Evolutionary conservation across 1,139 yeast genomes (phyloP).

Genomic region (Debaryomycetaceae sp.): DNA sequence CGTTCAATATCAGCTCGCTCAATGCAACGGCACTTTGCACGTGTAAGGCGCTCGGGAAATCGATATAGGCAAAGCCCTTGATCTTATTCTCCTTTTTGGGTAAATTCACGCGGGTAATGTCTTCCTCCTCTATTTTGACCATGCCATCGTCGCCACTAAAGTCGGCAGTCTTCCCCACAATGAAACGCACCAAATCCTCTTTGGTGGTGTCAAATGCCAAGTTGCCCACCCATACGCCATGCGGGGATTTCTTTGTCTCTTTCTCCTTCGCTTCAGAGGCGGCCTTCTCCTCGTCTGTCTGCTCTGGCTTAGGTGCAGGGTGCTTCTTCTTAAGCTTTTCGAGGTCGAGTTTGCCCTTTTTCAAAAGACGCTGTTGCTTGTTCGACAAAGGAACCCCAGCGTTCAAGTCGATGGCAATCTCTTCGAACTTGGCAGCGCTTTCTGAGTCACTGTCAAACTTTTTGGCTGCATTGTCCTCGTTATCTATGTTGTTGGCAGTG

Average conservation of each 20-base stretch:
- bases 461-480: conserved; percentile 14
- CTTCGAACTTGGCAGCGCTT: conserved; percentile 30
- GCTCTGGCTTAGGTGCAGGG: conserved; percentile 38
- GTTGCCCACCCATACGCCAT: conserved; percentile 94
- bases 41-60: conserved; percentile 62
- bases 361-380: conserved; percentile 82
- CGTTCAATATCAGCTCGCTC: conserved; percentile 70
- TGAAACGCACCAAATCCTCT: conserved; percentile 66
- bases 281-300: conserved; percentile 22
- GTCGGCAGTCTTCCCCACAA: conserved; percentile 53
- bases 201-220: conserved; percentile 78
- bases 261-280: conserved; percentile 22
- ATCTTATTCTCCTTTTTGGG: conserved; percentile 62
- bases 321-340: conserved; percentile 52
- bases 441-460: conserved; percentile 13
- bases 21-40: conserved; percentile 62
- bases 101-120: conserved; percentile 59
- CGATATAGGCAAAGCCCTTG: conserved; percentile 91
- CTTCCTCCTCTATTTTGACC: conserved; percentile 39
- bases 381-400: conserved; percentile 83
- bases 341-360: conserved; percentile 68
- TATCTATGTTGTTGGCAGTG: conserved; percentile 3
- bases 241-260: conserved; percentile 42
- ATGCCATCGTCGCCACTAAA: conserved; percentile 26
- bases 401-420: conserved; percentile 74